Evolutionary conservation across 2,329 filamentous ascomycete genomes (phyloP), one percentile per base, ranked within the genome.

Genomic region (Zymoseptoria tritici): DNA sequence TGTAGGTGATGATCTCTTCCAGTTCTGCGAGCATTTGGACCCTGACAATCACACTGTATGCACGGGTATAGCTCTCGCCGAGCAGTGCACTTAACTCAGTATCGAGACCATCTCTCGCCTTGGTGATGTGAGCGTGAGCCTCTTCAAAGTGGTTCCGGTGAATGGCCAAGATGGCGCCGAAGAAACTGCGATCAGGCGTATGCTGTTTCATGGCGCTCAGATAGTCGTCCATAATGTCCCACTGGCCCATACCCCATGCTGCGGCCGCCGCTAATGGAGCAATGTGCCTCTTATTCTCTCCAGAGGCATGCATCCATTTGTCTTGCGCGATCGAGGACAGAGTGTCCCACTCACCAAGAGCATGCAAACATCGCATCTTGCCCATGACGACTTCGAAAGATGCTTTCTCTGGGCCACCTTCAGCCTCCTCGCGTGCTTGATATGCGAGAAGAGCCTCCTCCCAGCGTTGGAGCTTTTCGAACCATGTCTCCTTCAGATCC

Each of bases 1-100:
- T 99, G 81, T 99, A 99, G 7, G 88, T 85, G 69, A 99, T 97
- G 67, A 99, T 92, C 73, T 99, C 94, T 73, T 99, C 94, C 3
- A 99, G 82, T 75, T 99, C 94, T 3, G 95, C 94, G 68, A 99
- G 85, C 95, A 99, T 99, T 75, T 99, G 94, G 0, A 99, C 92
- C 51, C 94, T 88, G 52, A 99, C 93, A 61, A 99, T 91, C n/a
- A 97, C 93, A 66, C 93, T 87, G 76, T 99, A 99, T 9, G 94
- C 95, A 61, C 94, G 86, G 69, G 96, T 97, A 75, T 99, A 99
- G 2, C 93, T 97, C 74, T 99, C 94, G 72, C 92, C 95, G n/a
- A 99, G 87, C 2, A 99, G 82, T 4, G 94, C 94, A 68, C 91
- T 96, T 42, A 99, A 82, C 73, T 99, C 95, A 0, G 93, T 96